Evolutionary conservation across 108 stramenopile genomes (phyloP).

Genomic region (Bacterosira constricta): DNA sequence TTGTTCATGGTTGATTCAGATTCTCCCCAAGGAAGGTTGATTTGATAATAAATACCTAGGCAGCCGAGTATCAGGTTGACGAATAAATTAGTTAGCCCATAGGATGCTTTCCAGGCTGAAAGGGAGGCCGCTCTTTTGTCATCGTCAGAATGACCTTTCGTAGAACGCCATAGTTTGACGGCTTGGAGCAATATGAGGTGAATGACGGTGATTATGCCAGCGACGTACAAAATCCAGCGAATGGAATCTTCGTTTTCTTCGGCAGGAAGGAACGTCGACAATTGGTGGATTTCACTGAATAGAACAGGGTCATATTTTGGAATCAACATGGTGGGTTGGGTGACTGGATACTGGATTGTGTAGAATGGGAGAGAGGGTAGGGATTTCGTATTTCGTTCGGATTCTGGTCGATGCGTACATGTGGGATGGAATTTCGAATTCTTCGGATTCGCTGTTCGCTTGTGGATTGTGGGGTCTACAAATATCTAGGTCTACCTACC

Average conservation of each 20-base stretch:
- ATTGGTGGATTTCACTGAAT: slow-evolving; percentile 13
- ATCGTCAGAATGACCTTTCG: neutral
- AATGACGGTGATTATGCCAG: slow-evolving; percentile 18
- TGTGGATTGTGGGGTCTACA: no score
- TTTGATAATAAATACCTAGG: slow-evolving; percentile 55
- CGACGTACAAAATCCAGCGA: slow-evolving; percentile 16
- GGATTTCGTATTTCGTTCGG: no score
- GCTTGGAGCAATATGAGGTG: slow-evolving; percentile 17
- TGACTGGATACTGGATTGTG: no score
- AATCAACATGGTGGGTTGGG: neutral
- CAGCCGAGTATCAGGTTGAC: slow-evolving; percentile 59
- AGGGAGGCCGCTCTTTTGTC: neutral
- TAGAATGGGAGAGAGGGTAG: no score
- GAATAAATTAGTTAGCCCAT: slow-evolving; percentile 64
- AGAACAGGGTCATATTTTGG: slow-evolving; percentile 24
- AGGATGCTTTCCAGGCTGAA: slow-evolving; percentile 44
- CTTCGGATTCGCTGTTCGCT: no score
- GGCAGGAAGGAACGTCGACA: slow-evolving; percentile 26
- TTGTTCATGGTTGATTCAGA: slow-evolving; percentile 23
- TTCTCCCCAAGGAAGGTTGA: slow-evolving; percentile 20
- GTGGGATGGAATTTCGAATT: no score
- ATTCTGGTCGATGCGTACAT: no score
- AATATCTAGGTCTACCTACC: no score
- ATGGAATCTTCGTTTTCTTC: slow-evolving; percentile 25
- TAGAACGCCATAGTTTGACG: neutral